These are phyloP conservation scores for Cyberlindnera mississippiensis DNA, from an alignment of 805 yeast genomes.

Conservation along the genomic window DNA sequence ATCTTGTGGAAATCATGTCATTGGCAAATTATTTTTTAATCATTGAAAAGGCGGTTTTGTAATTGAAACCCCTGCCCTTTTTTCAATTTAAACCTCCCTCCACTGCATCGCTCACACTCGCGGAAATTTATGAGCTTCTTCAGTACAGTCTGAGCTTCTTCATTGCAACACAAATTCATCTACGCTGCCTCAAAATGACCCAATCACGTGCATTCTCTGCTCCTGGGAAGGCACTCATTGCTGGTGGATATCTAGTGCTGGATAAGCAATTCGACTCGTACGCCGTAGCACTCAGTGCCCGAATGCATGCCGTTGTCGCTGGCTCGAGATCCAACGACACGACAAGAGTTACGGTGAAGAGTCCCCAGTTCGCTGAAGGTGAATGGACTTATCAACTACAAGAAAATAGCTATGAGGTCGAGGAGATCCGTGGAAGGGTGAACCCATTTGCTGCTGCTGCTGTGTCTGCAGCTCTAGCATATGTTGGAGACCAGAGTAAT, in stretches of 20 bases:
- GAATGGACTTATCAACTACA: slow-evolving; percentile 55
- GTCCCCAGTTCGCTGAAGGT: slow-evolving; percentile 75
- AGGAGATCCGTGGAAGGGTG: slow-evolving; percentile 30
- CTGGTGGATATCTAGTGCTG: slow-evolving; percentile 91
- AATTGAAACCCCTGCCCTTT: too few relatives aligned
- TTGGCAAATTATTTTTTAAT: too few relatives aligned
- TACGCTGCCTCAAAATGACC: too few relatives aligned
- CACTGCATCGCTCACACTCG: too few relatives aligned
- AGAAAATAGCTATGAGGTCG: slow-evolving; percentile 14
- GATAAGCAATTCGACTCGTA: slow-evolving; percentile 72
- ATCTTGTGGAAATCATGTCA: too few relatives aligned
- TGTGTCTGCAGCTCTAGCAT: slow-evolving; percentile 50
- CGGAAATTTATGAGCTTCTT: too few relatives aligned
- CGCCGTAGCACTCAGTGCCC: slow-evolving; percentile 81
- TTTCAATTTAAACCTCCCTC: too few relatives aligned
- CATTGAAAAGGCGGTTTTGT: too few relatives aligned
- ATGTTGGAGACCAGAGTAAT: slow-evolving; percentile 31
- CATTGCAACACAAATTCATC: too few relatives aligned
- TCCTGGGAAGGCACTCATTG: slow-evolving; percentile 91
- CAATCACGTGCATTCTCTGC: slow-evolving; percentile 55
- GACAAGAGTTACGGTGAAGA: slow-evolving; percentile 42
- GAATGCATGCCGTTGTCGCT: slow-evolving; percentile 75
- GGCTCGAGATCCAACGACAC: slow-evolving; percentile 1
- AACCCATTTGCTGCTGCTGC: slow-evolving; percentile 80
- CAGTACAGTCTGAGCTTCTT: too few relatives aligned